These are phyloP conservation scores for Bipolaris cookei DNA, from an alignment of 2,329 filamentous ascomycete genomes.

Conservation along the genomic window DNA sequence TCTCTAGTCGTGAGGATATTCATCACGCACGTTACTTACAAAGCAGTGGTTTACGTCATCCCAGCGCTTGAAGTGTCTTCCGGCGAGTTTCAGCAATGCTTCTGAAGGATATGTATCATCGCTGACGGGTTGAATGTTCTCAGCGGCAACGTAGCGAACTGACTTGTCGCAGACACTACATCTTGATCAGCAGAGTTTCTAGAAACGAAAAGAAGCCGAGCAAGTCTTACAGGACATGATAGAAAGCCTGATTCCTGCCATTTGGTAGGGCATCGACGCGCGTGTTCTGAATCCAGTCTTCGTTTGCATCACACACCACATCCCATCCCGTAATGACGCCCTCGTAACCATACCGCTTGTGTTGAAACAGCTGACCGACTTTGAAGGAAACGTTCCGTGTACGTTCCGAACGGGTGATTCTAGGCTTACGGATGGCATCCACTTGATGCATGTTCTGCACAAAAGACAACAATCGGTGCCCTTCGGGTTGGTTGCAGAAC, in stretches of 20 bases:
- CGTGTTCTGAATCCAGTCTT: constrained; percentile 69
- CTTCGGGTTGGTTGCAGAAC: constrained; percentile 59
- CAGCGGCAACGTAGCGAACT: constrained; percentile 77
- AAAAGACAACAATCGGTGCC: constrained; percentile 60
- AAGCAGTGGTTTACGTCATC: constrained; percentile 71
- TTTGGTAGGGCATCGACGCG: constrained; percentile 64
- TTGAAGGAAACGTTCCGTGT: constrained; percentile 39
- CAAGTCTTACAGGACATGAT: constrained; percentile 79
- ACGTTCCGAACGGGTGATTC: constrained; percentile 18
- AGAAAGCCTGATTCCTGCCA: constrained; percentile 74
- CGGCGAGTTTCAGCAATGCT: constrained; percentile 73
- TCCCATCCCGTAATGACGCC: constrained; percentile 92
- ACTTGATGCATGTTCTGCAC: constrained; percentile 62
- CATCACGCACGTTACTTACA: constrained; percentile 80
- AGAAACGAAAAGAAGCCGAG: neutral
- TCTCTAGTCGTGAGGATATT: constrained; percentile 81
- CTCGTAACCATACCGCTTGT: constrained; percentile 78
- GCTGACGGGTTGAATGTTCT: constrained; percentile 68
- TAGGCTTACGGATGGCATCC: constrained; percentile 61
- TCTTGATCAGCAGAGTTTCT: neutral
- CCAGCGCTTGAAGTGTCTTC: constrained; percentile 88
- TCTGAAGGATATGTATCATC: constrained; percentile 54
- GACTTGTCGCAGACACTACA: constrained; percentile 70
- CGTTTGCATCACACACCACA: constrained; percentile 62
- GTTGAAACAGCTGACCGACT: constrained; percentile 83